Evolutionary conservation across 169 alveolate species (phyloP), one percentile per base, ranked within the genome.

Genomic region (Cryptosporidium xiaoi): DNA sequence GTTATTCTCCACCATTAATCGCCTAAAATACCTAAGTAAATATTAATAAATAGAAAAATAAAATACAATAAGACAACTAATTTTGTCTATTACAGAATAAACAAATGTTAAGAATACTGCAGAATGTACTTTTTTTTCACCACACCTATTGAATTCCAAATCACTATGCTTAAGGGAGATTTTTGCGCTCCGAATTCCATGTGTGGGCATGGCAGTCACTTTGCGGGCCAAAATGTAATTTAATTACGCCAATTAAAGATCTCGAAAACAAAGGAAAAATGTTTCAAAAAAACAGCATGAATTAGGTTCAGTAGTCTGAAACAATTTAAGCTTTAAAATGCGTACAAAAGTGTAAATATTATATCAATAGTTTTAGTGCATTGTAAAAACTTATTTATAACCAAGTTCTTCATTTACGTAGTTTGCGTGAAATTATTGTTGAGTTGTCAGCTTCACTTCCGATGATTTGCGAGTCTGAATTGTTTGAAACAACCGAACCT

Each of bases 121-220:
- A 62, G 12, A 1, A 20, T 53, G 12, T 53, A 46, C 29, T 66
- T 31, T 31, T 51, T 66, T 31, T 31, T 51, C 83, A 50, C 83
- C 83, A 69, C 83, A 69, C 83, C 56, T 40, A 51, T 51, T 69
- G 44, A 69, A 69, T 69, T 53, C 44, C 51, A 51, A 53, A 60
- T 24, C 56, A 48, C 83, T 51, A 44, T 55, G 44, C 29, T 69
- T 13, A 51, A 27, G 51, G 56, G 34, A 20, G 67, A 69, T 69
- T 69, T 69, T 69, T 69, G 83, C 83, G 83, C 83, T 69, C 44
- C 51, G 53, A 56, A 56, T 12, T 46, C 77, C 36, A 34, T 60
- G 87, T 77, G 87, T 77, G 87, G 87, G 87, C 87, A 77, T 77
- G 87, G 51, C 48, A 20, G 62, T 62, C 71, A 60, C 15, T 56